phyloP scores from a whole-genome alignment of 1,139 yeast species.

The Magnusiomyces paraingens region DNA sequence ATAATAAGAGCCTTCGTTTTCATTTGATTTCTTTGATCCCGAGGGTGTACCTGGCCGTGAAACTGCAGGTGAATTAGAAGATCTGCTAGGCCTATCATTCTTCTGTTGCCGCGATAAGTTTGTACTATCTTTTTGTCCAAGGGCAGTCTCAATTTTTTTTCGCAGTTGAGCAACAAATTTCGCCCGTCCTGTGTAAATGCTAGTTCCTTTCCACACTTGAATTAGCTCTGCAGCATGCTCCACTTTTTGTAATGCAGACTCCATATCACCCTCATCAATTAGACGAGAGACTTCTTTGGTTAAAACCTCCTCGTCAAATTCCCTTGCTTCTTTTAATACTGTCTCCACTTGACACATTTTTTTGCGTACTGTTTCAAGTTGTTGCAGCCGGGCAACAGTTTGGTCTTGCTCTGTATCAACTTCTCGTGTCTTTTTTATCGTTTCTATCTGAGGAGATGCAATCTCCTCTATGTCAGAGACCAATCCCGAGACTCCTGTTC shows the following conservation, averaged over 20 bases:
- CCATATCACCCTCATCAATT: conserved; percentile 20
- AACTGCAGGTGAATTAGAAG: not conserved
- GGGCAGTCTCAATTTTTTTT: conserved; percentile 23
- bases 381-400: conserved; percentile 19
- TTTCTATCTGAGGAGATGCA: conserved; percentile 1
- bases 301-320: conserved; percentile 24
- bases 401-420: not conserved
- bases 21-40: not conserved
- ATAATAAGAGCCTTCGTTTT: conserved; percentile 13
- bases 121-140: conserved; percentile 1
- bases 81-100: not conserved
- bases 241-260: conserved; percentile 23
- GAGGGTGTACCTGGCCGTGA: not conserved
- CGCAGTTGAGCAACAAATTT: conserved; percentile 24
- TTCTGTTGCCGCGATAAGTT: not conserved
- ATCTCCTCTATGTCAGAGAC: conserved; percentile 23
- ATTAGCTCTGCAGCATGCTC: conserved; percentile 22
- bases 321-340: conserved; percentile 27
- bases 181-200: conserved; percentile 19
- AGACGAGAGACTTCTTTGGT: conserved; percentile 20
- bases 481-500: conserved; percentile 29
- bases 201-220: conserved; percentile 31
- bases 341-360: conserved; percentile 28
- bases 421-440: not conserved
- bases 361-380: conserved; percentile 25